phyloP scores from a whole-genome alignment of 192 early-diverging fungal species.

The Cetraspora pellucida region DNA sequence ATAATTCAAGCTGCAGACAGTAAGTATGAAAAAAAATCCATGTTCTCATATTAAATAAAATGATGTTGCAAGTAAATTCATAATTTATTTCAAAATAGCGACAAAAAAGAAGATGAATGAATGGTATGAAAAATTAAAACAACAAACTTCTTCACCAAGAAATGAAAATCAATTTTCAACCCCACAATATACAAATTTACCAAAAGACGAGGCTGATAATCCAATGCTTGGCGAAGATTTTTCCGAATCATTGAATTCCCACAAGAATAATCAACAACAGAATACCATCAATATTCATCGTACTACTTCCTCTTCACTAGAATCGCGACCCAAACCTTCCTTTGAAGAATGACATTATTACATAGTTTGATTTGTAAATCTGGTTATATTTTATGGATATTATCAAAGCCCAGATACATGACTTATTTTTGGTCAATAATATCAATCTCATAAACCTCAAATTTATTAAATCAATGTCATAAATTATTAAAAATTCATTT shows the following conservation, averaged over 20 bases:
- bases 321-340: too few relatives aligned
- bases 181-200: conserved; percentile 28
- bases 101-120: conserved; percentile 62
- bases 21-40: conserved; percentile 34
- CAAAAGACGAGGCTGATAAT: conserved; percentile 25
- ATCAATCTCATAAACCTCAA: too few relatives aligned
- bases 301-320: too few relatives aligned
- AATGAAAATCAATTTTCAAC: conserved; percentile 14
- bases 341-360: too few relatives aligned
- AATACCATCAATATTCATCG: too few relatives aligned
- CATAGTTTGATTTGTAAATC: too few relatives aligned
- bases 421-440: too few relatives aligned
- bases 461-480: too few relatives aligned
- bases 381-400: too few relatives aligned
- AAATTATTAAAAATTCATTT: too few relatives aligned
- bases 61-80: not conserved
- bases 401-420: too few relatives aligned
- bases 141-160: not conserved
- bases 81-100: conserved; percentile 37
- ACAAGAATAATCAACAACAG: too few relatives aligned
- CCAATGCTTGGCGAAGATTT: conserved; percentile 15
- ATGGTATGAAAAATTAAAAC: conserved; percentile 57
- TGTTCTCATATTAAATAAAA: not conserved
- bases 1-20: conserved; percentile 58
- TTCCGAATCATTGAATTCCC: not conserved